Evolutionary conservation across 441 rosid genomes (phyloP).

Genomic region (Gossypium davidsonii): DNA sequence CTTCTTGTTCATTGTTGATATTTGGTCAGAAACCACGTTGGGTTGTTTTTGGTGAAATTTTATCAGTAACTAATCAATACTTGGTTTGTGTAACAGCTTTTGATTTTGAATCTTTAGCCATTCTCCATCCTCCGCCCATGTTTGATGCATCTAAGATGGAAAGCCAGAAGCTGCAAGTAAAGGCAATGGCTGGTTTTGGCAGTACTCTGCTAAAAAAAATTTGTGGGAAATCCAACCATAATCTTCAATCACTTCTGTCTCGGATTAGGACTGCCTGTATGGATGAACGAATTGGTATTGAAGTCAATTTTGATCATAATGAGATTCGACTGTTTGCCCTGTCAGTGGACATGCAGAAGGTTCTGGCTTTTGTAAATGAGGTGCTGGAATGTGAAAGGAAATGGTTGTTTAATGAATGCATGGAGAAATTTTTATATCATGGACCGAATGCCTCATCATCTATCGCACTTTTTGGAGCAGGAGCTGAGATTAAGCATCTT

Average conservation of each 20-base stretch:
- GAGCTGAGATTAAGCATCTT: slow-evolving; percentile 86
- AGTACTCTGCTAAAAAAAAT: slow-evolving; percentile 49
- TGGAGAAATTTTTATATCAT: slow-evolving; percentile 54
- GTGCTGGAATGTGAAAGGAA: slow-evolving; percentile 55
- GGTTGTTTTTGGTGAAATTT: slow-evolving; percentile 86
- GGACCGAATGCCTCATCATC: slow-evolving; percentile 48
- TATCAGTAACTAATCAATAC: slow-evolving; percentile 51
- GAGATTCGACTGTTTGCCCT: slow-evolving; percentile 59
- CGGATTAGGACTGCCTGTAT: slow-evolving; percentile 36
- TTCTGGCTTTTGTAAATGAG: slow-evolving; percentile 40
- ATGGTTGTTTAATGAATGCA: slow-evolving; percentile 65
- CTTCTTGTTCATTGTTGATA: slow-evolving; percentile 73
- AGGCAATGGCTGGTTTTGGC: slow-evolving; percentile 58
- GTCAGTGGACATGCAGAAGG: slow-evolving; percentile 44
- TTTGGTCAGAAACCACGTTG: slow-evolving; percentile 76
- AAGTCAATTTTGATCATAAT: slow-evolving; percentile 50
- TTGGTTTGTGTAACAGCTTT: slow-evolving; percentile 87
- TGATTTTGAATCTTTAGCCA: slow-evolving; percentile 59
- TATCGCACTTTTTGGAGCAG: slow-evolving; percentile 78
- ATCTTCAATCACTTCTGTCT: slow-evolving; percentile 50
- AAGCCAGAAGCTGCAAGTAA: slow-evolving; percentile 46
- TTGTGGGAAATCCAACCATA: slow-evolving; percentile 63
- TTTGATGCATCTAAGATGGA: slow-evolving; percentile 51
- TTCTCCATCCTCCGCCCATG: slow-evolving; percentile 56
- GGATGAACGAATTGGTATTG: slow-evolving; percentile 61